Conservation (phyloP, 345 rosid genomes). For the Citrus mangshanensis region DNA sequence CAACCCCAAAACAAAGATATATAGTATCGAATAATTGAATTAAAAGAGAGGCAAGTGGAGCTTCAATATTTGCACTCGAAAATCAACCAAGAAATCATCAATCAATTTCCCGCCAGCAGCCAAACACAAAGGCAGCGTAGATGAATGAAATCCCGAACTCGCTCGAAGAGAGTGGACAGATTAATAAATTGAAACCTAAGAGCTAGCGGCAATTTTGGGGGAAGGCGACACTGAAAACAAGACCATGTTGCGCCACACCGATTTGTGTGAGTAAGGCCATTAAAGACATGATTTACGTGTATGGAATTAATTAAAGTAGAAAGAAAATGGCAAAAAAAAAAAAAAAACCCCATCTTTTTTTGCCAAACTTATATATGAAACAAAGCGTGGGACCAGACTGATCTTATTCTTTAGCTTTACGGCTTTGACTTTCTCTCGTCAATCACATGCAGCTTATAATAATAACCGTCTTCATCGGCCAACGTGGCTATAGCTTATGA, state of each 20-base stretch:
- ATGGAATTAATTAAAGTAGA: background rate
- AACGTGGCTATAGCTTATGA: background rate
- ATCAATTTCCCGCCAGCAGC: too few species aligned
- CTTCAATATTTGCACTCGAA: too few species aligned
- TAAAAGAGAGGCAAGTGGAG: too few species aligned
- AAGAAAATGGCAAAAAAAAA: too few species aligned
- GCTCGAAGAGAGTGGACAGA: background rate
- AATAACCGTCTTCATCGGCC: background rate
- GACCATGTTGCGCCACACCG: background rate
- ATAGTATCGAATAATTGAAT: too few species aligned
- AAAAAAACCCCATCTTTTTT: background rate
- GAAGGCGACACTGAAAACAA: background rate
- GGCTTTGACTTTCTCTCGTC: slow-evolving; percentile 18
- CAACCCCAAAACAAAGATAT: too few species aligned
- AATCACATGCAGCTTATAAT: background rate
- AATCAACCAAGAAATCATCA: too few species aligned
- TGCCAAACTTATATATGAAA: background rate
- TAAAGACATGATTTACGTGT: background rate
- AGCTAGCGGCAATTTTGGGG: background rate
- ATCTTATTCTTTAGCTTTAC: slow-evolving; percentile 21
- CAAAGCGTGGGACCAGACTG: background rate
- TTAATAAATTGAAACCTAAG: background rate
- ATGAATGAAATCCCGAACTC: background rate
- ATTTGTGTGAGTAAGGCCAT: background rate
- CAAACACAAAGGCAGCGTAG: too few species aligned